Evolutionary conservation across 73 alveolate species (phyloP).

Genomic region (Paramecium primaurelia): DNA sequence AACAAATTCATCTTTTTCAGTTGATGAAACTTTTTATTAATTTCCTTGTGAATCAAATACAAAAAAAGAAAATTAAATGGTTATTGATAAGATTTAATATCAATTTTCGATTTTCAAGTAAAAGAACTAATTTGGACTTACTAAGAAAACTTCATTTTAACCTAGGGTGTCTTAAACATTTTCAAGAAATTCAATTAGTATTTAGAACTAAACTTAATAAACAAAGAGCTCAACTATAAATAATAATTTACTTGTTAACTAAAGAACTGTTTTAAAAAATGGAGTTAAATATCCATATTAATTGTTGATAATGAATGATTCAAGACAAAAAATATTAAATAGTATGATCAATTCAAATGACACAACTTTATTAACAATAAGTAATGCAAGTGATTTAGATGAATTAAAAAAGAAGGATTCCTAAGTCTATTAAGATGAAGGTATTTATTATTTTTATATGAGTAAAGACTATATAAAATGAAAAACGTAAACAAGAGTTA

Average conservation of each 20-base stretch:
- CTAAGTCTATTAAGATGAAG: neutral
- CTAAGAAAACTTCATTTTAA: neutral
- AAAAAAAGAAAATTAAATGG: neutral
- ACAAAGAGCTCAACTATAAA: neutral
- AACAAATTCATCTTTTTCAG: neutral
- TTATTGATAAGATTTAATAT: neutral
- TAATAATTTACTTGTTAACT: neutral
- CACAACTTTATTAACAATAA: neutral
- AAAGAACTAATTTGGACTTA: neutral
- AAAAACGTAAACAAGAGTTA: neutral
- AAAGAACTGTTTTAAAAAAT: neutral
- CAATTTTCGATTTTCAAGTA: neutral
- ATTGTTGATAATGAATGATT: neutral
- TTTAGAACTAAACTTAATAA: neutral
- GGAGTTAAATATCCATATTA: constrained; percentile 30
- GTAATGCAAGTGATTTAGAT: neutral
- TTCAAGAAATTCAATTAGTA: neutral
- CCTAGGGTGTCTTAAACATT: neutral
- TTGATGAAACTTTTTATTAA: neutral
- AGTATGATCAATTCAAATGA: neutral
- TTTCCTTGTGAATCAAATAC: neutral
- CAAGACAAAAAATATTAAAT: neutral
- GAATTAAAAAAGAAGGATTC: neutral
- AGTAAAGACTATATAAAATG: neutral
- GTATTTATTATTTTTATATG: neutral